phyloP scores from a whole-genome alignment of 176 grass and related monocot genomes.

The Aegilops tauschii region DNA sequence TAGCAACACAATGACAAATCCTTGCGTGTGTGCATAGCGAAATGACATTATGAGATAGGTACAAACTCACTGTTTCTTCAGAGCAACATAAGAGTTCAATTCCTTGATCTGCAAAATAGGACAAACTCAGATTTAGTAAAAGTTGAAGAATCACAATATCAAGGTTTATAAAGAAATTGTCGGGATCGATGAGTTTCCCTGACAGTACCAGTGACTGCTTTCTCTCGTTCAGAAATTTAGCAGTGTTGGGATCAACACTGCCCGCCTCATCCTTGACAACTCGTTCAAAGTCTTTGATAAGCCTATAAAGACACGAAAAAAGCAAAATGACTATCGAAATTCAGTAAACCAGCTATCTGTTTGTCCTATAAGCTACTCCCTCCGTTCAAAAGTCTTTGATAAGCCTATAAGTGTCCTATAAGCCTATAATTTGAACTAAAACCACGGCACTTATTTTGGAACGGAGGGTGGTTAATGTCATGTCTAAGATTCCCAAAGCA shows the following conservation, averaged over 20 bases:
- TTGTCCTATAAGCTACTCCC: background rate
- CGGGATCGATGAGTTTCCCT: background rate
- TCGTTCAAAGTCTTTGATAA: slow-evolving; percentile 96
- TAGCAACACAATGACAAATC: background rate
- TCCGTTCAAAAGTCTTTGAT: too few relatives aligned
- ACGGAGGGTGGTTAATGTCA: too few relatives aligned
- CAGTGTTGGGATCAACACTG: slow-evolving; percentile 42
- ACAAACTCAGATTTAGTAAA: slow-evolving; percentile 8
- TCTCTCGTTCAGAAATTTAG: slow-evolving; percentile 73
- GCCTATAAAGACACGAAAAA: slow-evolving; percentile 33
- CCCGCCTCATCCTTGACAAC: slow-evolving; percentile 62
- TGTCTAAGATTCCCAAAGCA: background rate
- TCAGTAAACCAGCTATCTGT: background rate
- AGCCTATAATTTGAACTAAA: too few relatives aligned
- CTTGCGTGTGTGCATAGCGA: background rate
- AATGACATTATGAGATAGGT: slow-evolving; percentile 7
- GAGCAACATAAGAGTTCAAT: slow-evolving; percentile 91
- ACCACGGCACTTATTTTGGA: too few relatives aligned
- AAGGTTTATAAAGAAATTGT: background rate
- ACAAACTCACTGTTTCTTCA: slow-evolving; percentile 94
- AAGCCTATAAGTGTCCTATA: too few relatives aligned
- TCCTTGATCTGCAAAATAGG: slow-evolving; percentile 90
- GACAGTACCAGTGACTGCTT: slow-evolving; percentile 77
- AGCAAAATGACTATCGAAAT: background rate
- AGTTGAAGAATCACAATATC: slow-evolving; percentile 7